Evolutionary conservation across 768 basidiomycete species (phyloP).

Genomic region (Amanita rimosa): DNA sequence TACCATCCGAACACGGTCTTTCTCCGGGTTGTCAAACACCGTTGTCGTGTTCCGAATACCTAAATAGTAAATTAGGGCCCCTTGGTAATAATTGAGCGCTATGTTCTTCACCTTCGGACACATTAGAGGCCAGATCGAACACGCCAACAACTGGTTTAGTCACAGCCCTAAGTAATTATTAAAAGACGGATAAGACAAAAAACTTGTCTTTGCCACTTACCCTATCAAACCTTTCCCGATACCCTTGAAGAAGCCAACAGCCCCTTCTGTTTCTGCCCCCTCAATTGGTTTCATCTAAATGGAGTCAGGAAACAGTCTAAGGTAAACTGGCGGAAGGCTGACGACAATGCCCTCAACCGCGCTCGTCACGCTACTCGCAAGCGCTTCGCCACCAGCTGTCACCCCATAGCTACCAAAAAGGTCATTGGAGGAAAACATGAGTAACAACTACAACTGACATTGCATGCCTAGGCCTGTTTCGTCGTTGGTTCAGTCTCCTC

Average conservation of each 20-base stretch:
- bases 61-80: slow-evolving; percentile 15
- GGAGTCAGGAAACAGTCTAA: not conserved
- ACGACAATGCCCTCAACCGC: slow-evolving; percentile 95
- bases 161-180: slow-evolving; percentile 45
- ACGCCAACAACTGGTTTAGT: slow-evolving; percentile 97
- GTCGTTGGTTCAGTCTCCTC: slow-evolving; percentile 76
- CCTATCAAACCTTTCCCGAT: slow-evolving; percentile 95
- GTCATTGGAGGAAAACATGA: not conserved
- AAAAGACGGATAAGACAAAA: not conserved
- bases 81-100: not conserved
- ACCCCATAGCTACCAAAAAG: slow-evolving; percentile 70
- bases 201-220: slow-evolving; percentile 27
- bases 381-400: slow-evolving; percentile 85
- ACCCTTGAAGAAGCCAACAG: slow-evolving; percentile 95
- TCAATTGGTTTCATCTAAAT: slow-evolving; percentile 89
- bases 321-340: slow-evolving; percentile 5
- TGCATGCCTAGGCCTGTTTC: slow-evolving; percentile 94
- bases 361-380: slow-evolving; percentile 89
- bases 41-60: slow-evolving; percentile 98
- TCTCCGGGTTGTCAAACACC: slow-evolving; percentile 86
- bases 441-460: slow-evolving; percentile 42
- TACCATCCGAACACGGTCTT: slow-evolving; percentile 79
- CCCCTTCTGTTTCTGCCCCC: slow-evolving; percentile 91
- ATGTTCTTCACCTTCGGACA: slow-evolving; percentile 75
- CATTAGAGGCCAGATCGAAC: slow-evolving; percentile 91